phyloP scores from a whole-genome alignment of 2,329 filamentous ascomycete genomes.

The Botrytis cinerea region DNA sequence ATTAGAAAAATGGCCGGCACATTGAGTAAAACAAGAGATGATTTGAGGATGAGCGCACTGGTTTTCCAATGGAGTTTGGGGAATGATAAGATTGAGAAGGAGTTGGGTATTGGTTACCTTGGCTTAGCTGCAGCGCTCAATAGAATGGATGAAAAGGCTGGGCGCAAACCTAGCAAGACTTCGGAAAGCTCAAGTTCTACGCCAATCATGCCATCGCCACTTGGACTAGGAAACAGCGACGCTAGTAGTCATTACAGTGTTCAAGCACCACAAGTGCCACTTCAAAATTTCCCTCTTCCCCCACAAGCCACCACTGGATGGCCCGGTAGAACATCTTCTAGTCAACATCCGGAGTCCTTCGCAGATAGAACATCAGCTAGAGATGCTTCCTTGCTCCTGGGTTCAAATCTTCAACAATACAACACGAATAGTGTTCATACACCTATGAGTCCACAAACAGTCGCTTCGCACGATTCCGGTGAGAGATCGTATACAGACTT shows the following conservation, averaged over 20 bases:
- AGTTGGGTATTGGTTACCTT: constrained; percentile 66
- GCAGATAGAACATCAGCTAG: constrained; percentile 16
- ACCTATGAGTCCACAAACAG: background rate
- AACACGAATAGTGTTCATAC: background rate
- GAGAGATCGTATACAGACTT: constrained; percentile 19
- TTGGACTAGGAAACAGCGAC: background rate
- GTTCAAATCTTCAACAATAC: constrained; percentile 22
- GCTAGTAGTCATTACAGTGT: constrained; percentile 13
- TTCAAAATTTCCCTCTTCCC: constrained; percentile 22
- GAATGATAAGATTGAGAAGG: constrained; percentile 57
- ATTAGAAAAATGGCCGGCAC: constrained; percentile 60
- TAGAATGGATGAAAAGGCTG: constrained; percentile 43
- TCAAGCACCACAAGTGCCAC: constrained; percentile 27
- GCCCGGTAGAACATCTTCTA: constrained; percentile 28
- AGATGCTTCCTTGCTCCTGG: constrained; percentile 2
- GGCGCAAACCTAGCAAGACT: constrained; percentile 17
- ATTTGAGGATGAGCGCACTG: constrained; percentile 62
- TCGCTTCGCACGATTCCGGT: background rate
- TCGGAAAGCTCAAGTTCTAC: background rate
- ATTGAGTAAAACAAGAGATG: constrained; percentile 59
- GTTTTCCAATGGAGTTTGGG: constrained; percentile 68
- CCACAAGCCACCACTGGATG: constrained; percentile 22
- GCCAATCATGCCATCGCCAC: background rate
- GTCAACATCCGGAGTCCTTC: constrained; percentile 21
- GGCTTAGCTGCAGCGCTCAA: constrained; percentile 66